Evolutionary conservation across 2,329 filamentous ascomycete genomes (phyloP).

Genomic region (Aureobasidium leucospermi): DNA sequence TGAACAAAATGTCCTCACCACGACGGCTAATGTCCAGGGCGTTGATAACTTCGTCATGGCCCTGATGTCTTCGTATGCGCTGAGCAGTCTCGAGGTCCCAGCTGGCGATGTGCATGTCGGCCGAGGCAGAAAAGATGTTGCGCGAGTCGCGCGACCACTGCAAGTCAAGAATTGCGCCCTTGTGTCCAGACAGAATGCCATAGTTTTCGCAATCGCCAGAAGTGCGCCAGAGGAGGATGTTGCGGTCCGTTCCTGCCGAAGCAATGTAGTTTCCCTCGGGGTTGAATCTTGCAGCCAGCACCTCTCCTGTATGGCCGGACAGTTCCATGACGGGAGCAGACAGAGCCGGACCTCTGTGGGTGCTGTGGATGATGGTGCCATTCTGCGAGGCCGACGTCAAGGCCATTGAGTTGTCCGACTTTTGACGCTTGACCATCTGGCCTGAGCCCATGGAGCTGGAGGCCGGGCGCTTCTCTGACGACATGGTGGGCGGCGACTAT

Average conservation of each 20-base stretch:
- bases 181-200: constrained; percentile 78
- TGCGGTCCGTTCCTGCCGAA: constrained; percentile 90
- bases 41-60: constrained; percentile 96
- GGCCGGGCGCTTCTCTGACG: constrained; percentile 76
- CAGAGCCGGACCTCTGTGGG: constrained; percentile 70
- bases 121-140: constrained; percentile 84
- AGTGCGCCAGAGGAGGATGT: constrained; percentile 87
- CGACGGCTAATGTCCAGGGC: constrained; percentile 79
- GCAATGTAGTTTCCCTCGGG: constrained; percentile 82
- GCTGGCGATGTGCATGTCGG: constrained; percentile 85
- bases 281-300: constrained; percentile 87
- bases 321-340: constrained; percentile 93
- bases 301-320: constrained; percentile 67
- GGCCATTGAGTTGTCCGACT: constrained; percentile 53
- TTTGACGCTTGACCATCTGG: constrained; percentile 85
- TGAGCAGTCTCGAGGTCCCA: constrained; percentile 93
- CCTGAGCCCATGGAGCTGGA: constrained; percentile 70
- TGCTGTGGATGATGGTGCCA: constrained; percentile 59
- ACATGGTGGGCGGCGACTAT: not conserved
- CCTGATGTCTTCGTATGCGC: constrained; percentile 82
- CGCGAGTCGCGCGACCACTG: constrained; percentile 96
- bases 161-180: constrained; percentile 81
- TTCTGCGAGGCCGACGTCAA: constrained; percentile 50
- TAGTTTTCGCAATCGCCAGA: constrained; percentile 94
- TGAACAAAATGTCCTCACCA: constrained; percentile 84